These are phyloP conservation scores for Mycena chlorophos DNA, from an alignment of 768 basidiomycete genomes.

Conservation along the genomic window DNA sequence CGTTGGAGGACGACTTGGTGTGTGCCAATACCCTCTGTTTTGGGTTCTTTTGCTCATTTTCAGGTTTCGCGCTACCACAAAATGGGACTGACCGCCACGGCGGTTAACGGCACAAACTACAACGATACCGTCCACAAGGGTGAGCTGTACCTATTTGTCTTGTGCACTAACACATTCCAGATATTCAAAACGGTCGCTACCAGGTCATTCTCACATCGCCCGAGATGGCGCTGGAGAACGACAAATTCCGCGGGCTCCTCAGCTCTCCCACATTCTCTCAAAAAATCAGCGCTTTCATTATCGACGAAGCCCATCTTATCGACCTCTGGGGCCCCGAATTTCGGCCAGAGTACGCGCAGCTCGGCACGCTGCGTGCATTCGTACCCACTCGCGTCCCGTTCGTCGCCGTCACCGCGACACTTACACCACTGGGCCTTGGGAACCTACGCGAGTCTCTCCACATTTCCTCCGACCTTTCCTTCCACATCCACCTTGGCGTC, in stretches of 20 bases:
- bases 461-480: neutral
- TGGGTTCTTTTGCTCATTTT: neutral
- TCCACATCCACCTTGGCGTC: neutral
- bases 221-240: constrained; percentile 21
- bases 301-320: constrained; percentile 34
- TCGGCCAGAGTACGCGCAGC: constrained; percentile 19
- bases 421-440: constrained; percentile 4
- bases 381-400: neutral
- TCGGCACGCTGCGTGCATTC: constrained; percentile 20
- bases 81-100: constrained; percentile 16
- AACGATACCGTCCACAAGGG: constrained; percentile 4
- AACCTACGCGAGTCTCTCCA: neutral
- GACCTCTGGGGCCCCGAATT: constrained; percentile 24
- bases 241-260: constrained; percentile 14
- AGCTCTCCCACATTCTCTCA: neutral
- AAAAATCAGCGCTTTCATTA: constrained; percentile 14
- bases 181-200: constrained; percentile 14
- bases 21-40: neutral
- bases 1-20: constrained; percentile 21
- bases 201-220: constrained; percentile 23
- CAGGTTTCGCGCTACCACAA: constrained; percentile 14
- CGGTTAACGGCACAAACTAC: constrained; percentile 22
- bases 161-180: neutral
- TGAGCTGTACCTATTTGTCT: neutral
- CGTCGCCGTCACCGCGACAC: constrained; percentile 7